Percentiles rank a stretch among this genome's conserved stretches.
These are phyloP conservation scores for Tylopilus plumbeoviolaceoides DNA, from an alignment of 768 basidiomycete species.

Conservation along the genomic window DNA sequence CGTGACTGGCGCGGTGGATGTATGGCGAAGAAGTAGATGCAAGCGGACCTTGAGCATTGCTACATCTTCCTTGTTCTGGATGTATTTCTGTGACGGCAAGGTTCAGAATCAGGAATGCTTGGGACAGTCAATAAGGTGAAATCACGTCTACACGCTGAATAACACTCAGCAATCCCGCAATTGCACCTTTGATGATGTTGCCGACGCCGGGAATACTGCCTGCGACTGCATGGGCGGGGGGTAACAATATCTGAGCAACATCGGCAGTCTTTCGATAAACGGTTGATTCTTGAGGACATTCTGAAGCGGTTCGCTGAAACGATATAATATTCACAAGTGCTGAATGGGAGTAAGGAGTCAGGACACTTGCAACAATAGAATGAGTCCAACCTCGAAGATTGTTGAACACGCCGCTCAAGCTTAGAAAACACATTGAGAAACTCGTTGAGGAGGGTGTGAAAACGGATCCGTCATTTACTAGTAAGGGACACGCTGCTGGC, in stretches of 20 bases:
- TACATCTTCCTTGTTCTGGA: conserved; percentile 8
- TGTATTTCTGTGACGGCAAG: neutral
- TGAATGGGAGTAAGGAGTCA: neutral
- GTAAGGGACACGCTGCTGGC: neutral
- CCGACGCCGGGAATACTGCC: neutral
- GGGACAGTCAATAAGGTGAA: neutral
- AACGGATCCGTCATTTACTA: neutral
- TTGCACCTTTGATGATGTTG: neutral
- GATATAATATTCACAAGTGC: neutral
- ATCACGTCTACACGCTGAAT: conserved; percentile 8
- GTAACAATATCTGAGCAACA: conserved; percentile 2
- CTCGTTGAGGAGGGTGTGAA: neutral
- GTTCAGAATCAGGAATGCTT: neutral
- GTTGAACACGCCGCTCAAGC: neutral
- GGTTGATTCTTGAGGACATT: neutral
- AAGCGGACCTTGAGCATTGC: neutral
- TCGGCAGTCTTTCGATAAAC: neutral
- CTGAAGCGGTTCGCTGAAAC: neutral
- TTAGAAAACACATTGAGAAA: neutral
- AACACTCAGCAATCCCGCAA: neutral
- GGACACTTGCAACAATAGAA: neutral
- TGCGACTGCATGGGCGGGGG: neutral
- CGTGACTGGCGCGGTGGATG: neutral
- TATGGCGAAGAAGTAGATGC: neutral
- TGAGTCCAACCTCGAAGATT: neutral